Conservation (phyloP, 805 yeast genomes). For the Ascoidea asiatica region DNA sequence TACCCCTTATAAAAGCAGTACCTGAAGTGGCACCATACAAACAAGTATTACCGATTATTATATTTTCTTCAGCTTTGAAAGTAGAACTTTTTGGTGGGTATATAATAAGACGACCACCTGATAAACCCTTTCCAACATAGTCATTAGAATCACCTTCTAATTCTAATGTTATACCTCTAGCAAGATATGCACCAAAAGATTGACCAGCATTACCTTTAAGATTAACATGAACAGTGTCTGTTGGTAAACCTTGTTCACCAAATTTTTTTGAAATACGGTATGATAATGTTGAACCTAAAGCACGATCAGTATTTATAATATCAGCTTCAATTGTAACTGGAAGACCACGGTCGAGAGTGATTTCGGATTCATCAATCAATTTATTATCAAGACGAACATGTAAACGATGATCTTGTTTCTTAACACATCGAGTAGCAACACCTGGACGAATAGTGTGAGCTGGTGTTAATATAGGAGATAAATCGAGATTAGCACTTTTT, state of each 20-base stretch:
- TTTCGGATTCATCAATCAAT: conserved; percentile 89
- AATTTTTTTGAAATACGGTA: conserved; percentile 87
- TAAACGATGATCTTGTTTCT: conserved; percentile 87
- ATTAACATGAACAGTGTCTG: conserved; percentile 90
- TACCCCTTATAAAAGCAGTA: conserved; percentile 85
- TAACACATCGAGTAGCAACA: conserved; percentile 82
- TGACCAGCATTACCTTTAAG: conserved; percentile 93
- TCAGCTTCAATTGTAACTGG: conserved; percentile 91
- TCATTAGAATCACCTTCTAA: conserved; percentile 97
- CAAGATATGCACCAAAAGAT: conserved; percentile 95
- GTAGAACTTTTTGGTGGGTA: conserved; percentile 78
- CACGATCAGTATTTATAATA: conserved; percentile 91
- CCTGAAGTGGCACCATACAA: conserved; percentile 97
- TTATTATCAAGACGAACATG: conserved; percentile 92
- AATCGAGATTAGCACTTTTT: conserved; percentile 82
- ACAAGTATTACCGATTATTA: conserved; percentile 93
- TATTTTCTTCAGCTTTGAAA: conserved; percentile 92
- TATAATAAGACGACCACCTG: conserved; percentile 88
- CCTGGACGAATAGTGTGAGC: conserved; percentile 96
- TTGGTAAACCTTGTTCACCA: conserved; percentile 90
- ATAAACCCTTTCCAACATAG: conserved; percentile 93
- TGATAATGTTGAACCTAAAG: conserved; percentile 88
- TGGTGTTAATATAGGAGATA: conserved; percentile 90
- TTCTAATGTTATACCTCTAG: conserved; percentile 90
- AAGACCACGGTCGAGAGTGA: conserved; percentile 90